Conservation (phyloP, 371 early-diverging fungal genomes). For the Rhizopus delemar region DNA sequence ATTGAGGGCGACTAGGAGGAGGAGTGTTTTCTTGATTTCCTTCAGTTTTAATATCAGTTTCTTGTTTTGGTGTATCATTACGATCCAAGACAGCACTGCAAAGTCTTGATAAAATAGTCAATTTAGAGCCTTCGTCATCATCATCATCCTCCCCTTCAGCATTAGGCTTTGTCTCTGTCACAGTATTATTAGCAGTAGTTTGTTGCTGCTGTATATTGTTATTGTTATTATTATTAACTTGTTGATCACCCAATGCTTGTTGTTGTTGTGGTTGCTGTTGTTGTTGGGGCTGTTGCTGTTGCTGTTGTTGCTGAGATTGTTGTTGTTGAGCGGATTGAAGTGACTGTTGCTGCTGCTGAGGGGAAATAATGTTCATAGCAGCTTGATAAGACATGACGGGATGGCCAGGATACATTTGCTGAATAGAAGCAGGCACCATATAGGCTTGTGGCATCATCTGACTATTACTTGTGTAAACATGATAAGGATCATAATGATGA, state of each 20-base stretch:
- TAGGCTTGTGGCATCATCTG: constrained; percentile 42
- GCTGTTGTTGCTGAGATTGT: constrained; percentile 18
- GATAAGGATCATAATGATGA: constrained; percentile 35
- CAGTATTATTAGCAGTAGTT: constrained; percentile 7
- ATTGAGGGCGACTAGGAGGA: constrained; percentile 32
- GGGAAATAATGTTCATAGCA: constrained; percentile 43
- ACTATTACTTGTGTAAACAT: constrained; percentile 22
- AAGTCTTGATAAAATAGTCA: constrained; percentile 47
- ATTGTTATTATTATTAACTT: background rate
- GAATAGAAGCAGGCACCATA: constrained; percentile 36
- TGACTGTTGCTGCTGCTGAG: constrained; percentile 28
- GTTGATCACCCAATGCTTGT: background rate
- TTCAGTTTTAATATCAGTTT: constrained; percentile 14
- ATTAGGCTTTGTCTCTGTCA: constrained; percentile 2
- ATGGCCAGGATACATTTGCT: constrained; percentile 35
- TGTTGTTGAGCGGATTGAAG: constrained; percentile 15
- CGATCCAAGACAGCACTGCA: constrained; percentile 49
- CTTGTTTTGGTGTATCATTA: constrained; percentile 33
- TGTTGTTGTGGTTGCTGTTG: constrained; percentile 17
- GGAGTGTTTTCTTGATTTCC: constrained; percentile 31
- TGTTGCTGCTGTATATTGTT: constrained; percentile 16
- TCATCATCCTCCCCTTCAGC: constrained; percentile 23
- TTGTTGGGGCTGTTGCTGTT: constrained; percentile 12
- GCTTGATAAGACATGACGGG: constrained; percentile 42
- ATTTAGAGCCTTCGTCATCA: constrained; percentile 51